Conservation (phyloP, 2,329 filamentous ascomycete genomes). For the Blastomyces parvus region DNA sequence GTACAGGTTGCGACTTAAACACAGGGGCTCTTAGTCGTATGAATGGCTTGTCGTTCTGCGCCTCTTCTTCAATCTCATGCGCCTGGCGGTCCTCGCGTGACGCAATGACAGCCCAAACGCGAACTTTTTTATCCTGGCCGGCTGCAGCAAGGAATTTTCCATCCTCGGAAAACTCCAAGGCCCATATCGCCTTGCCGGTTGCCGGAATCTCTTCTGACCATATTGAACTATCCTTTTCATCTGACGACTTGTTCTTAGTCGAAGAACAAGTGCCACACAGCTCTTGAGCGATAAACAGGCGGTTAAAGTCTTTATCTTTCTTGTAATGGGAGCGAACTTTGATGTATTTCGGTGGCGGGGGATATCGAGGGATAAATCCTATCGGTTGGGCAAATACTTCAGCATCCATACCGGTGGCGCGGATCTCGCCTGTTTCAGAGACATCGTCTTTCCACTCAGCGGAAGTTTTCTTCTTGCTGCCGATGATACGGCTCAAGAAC, state of each 20-base stretch:
- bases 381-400: conserved; percentile 70
- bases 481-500: conserved; percentile 78
- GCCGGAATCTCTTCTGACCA: conserved; percentile 20
- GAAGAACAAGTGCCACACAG: conserved; percentile 52
- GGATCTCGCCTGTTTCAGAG: conserved; percentile 59
- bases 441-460: conserved; percentile 49
- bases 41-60: conserved; percentile 39
- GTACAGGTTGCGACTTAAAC: conserved; percentile 66
- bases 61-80: conserved; percentile 60
- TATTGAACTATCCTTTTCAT: conserved; percentile 33
- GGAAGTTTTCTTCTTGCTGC: conserved; percentile 60
- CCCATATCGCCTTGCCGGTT: conserved; percentile 68
- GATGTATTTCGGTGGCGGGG: conserved; percentile 84
- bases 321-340: conserved; percentile 74
- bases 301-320: conserved; percentile 70
- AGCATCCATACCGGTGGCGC: conserved; percentile 73
- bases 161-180: conserved; percentile 84
- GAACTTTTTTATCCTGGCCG: conserved; percentile 74
- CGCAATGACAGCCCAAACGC: conserved; percentile 81
- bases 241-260: conserved; percentile 20
- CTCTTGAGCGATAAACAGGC: conserved; percentile 85
- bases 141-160: conserved; percentile 86
- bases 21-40: conserved; percentile 79
- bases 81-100: conserved; percentile 66
- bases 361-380: conserved; percentile 76